Base-by-base conservation (phyloP, 345 rosid genomes). In the Carallia brachiata region DNA sequence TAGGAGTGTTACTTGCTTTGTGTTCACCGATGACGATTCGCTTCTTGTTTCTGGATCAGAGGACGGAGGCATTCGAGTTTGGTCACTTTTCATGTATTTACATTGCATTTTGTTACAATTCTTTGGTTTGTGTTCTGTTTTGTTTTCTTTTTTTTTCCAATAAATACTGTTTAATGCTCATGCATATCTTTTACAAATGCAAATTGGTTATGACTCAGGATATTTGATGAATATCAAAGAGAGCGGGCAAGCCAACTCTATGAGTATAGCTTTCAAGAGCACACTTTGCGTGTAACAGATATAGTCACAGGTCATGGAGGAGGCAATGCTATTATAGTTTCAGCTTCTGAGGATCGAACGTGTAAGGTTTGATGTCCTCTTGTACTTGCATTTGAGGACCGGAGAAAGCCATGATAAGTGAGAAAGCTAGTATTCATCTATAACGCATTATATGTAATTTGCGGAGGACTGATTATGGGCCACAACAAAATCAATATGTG, bases 341-440 rank as follows among this genome's bases (percentile, higher is more conserved):
- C 98, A 23, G 88, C 98, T 71, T 94, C 98, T 6, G 90, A 84
- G 78, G 97, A 90, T 68, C 74, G 86, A 66, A 90, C 93, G 1
- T 94, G 97, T 79, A 94, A 94, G 92, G 98, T 83, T 59, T 61
- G 79, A 55, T 55, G 10, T 31, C 18, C 52, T 75, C 44, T 68
- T 68, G 15, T 16, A 61, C 52, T 36, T 48, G 27, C 30, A 18
- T 61, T 17, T 12, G 40, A 40, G 36, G 36, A 8, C 12, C 37
- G 48, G 60, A 17, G 19, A 55, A 56, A 34, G 23, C 9, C 7
- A 37, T 7, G 8, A 8, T 27, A 50, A 65, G 1, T 55, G 10
- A 2, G 32, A 65, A 19, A 27, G 6, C 19, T 28, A 10, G 34
- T 32, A 32, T 32, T 1, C 4, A 4, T 1, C 34, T 44, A 44